Evolutionary conservation across 108 stramenopile genomes (phyloP), one percentile per base, ranked within the genome.

Genomic region (Fragilaria crotonensis): DNA sequence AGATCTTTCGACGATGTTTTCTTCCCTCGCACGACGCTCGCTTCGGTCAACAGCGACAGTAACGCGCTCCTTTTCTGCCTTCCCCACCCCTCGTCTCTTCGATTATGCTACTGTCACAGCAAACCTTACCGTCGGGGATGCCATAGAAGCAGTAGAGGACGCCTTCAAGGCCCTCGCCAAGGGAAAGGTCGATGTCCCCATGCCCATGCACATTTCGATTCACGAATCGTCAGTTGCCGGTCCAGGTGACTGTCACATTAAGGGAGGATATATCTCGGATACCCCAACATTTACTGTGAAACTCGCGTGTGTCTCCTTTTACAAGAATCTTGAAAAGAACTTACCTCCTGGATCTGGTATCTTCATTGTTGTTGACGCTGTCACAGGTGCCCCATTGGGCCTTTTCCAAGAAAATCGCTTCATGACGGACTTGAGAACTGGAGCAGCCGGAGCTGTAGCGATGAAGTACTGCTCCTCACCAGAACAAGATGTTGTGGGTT

Each of bases 201-300:
- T 93, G 83, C 95, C 95, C 19, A 96, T 96, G 95, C 95, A 96
- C 70, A 93, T 96, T 75, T 92, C 90, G 14, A 88, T 96, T 48
- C 73, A 92, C 23, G 89, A 95, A 70, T 79, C 89, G 5, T 51
- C 60, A 4, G 72, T 48, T 5, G 95, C 95, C 49, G 95, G 95
- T 5, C 95, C 92, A 28, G 95, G 94, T 20, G 90, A 95, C 64
- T 94, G 93, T 67, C 90, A 91, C 70, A 91, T 91, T 59, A 94
- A 91, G 67, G 89, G 77, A 20, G 94, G 94, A 41, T 80, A 95
- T 62, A 66, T 93, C 30, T 64, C 53, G 20, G 84, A 74, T 17
- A 82, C 91, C 11, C 66, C 81, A 26, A 95, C 94, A 1, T 95
- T 93, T 62, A 95, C 90, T 20, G 90, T 92, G 23, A 92, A 92